A percentile compares a stretch with the other conserved stretches of the same genome.
Conservation (phyloP, 768 basidiomycete genomes). For the Agrocybe pediades region DNA sequence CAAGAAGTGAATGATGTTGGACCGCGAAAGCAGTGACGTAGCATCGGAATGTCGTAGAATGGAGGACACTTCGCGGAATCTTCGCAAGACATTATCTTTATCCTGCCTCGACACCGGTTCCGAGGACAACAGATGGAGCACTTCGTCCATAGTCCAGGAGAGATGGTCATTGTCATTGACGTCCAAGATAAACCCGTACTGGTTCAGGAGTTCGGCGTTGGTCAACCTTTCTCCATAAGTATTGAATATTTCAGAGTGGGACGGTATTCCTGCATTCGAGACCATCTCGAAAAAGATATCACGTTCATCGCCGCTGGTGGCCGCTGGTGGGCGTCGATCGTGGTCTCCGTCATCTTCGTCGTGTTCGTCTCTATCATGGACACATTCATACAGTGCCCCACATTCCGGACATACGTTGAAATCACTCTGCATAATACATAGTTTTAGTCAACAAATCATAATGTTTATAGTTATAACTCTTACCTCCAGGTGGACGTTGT, state of each 20-base stretch:
- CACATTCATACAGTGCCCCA: constrained; percentile 67
- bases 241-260: constrained; percentile 68
- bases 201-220: constrained; percentile 66
- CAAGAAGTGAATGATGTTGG: too few relatives aligned
- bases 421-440: constrained; percentile 51
- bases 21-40: too few relatives aligned
- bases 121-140: constrained; percentile 14
- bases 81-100: too few relatives aligned
- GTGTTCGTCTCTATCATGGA: constrained; percentile 56
- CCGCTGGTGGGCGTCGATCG: neutral
- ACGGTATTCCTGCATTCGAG: constrained; percentile 48
- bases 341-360: neutral
- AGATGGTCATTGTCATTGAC: constrained; percentile 70
- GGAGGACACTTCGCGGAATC: too few relatives aligned
- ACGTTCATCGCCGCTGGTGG: constrained; percentile 10
- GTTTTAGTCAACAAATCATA: neutral
- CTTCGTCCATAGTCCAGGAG: constrained; percentile 38
- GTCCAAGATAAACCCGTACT: constrained; percentile 77
- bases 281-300: constrained; percentile 70
- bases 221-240: constrained; percentile 69
- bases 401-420: constrained; percentile 73
- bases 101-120: too few relatives aligned
- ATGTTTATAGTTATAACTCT: constrained; percentile 7
- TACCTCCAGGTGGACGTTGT: constrained; percentile 78
- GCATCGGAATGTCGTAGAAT: too few relatives aligned